Conservation (phyloP, 257 asterid species). For the Rubia yunnanensis region DNA sequence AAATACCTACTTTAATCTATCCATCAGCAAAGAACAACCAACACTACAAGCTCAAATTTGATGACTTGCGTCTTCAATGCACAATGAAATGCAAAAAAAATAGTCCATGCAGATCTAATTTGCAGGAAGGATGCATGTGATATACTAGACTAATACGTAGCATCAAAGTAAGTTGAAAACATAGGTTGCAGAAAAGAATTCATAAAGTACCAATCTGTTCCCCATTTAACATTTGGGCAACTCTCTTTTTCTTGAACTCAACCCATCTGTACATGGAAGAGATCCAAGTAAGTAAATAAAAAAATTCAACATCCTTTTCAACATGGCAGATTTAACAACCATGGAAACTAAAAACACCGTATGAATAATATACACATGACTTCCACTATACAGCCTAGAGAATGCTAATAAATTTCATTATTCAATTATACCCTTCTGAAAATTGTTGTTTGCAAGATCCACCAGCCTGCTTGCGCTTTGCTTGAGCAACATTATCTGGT, state of each 20-base stretch:
- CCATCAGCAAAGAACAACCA: not conserved
- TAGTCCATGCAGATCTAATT: not conserved
- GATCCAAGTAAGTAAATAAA: not conserved
- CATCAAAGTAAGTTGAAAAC: not conserved
- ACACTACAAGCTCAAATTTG: not conserved
- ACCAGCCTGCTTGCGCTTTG: slow-evolving; percentile 57
- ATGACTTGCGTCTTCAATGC: not conserved
- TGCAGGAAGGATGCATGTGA: not conserved
- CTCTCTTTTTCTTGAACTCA: slow-evolving; percentile 72
- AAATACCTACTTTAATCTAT: not conserved
- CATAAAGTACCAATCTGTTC: slow-evolving; percentile 55
- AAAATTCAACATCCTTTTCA: not conserved
- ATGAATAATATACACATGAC: not conserved
- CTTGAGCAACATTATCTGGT: slow-evolving; percentile 48
- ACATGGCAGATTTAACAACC: not conserved
- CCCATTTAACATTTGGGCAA: slow-evolving; percentile 71
- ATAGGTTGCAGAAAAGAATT: not conserved
- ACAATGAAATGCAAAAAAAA: not conserved
- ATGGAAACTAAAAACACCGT: not conserved
- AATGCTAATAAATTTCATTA: not conserved
- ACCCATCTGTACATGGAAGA: slow-evolving; percentile 63
- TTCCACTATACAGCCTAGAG: not conserved
- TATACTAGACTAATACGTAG: not conserved
- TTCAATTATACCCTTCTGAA: slow-evolving; percentile 61
- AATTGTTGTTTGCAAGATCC: slow-evolving; percentile 75